Conservation (phyloP, 805 yeast species). For the Cyberlindnera euphorbiiphila region DNA sequence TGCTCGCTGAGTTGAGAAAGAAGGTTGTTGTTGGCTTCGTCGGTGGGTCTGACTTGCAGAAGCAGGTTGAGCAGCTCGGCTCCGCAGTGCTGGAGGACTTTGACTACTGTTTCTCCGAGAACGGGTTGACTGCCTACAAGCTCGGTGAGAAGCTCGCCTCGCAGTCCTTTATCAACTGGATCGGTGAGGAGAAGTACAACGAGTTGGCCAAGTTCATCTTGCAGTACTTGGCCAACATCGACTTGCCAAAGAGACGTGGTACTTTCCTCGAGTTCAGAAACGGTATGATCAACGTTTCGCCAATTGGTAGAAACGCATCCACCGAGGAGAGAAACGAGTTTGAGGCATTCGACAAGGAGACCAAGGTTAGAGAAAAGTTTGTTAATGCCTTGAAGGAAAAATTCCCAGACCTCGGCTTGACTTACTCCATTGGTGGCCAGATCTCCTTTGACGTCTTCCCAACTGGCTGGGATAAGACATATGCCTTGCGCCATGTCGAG, state of each 20-base stretch:
- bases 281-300: constrained; percentile 98
- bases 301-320: constrained; percentile 97
- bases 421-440: constrained; percentile 99
- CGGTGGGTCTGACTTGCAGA: constrained; percentile 92
- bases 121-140: constrained; percentile 97
- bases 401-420: constrained; percentile 80
- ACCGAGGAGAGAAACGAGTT: constrained; percentile 90
- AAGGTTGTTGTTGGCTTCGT: constrained; percentile 96
- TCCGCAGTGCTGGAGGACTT: constrained; percentile 69
- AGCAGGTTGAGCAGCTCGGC: constrained; percentile 93
- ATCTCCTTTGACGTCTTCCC: constrained; percentile 99
- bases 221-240: constrained; percentile 78
- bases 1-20: constrained; percentile 73
- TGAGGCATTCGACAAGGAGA: constrained; percentile 76
- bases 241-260: constrained; percentile 96
- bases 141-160: constrained; percentile 83
- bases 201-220: constrained; percentile 81
- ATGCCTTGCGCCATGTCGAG: constrained; percentile 89
- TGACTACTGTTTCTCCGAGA: constrained; percentile 96
- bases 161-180: constrained; percentile 91
- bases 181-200: constrained; percentile 94
- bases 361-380: constrained; percentile 79
- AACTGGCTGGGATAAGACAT: constrained; percentile 99
- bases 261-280: constrained; percentile 98
- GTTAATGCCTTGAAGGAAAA: constrained; percentile 79